phyloP scores from a whole-genome alignment of 345 rosid species.

The Angophora floribunda region DNA sequence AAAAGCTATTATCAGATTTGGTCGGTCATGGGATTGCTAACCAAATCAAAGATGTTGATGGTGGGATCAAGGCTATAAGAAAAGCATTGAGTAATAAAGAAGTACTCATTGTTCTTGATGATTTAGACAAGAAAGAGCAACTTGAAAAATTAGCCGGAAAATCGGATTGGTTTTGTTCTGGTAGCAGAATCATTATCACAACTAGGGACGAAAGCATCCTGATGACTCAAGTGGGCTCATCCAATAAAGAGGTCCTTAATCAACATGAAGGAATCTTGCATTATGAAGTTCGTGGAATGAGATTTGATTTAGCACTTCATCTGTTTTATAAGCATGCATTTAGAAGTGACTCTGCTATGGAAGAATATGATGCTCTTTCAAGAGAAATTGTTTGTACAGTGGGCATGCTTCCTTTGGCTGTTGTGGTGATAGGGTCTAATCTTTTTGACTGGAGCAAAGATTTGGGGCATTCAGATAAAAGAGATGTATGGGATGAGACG shows the following conservation, averaged over 20 bases:
- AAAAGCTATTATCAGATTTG: not conserved
- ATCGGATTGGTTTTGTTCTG: not conserved
- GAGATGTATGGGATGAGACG: not conserved
- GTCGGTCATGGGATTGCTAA: not conserved
- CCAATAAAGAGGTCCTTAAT: not conserved
- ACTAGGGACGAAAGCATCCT: not conserved
- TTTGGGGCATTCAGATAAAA: not conserved
- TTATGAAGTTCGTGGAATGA: not conserved
- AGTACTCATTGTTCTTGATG: not conserved
- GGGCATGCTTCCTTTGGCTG: not conserved
- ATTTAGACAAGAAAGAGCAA: not conserved
- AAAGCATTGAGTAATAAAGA: not conserved
- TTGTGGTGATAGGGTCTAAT: not conserved
- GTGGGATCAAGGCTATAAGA: not conserved
- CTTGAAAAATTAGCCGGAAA: rapidly evolving
- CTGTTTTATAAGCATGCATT: not conserved
- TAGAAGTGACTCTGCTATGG: not conserved
- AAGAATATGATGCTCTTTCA: not conserved
- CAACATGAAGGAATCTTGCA: not conserved
- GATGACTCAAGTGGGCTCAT: not conserved
- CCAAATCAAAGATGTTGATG: not conserved
- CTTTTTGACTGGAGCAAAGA: not conserved
- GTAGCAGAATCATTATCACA: not conserved
- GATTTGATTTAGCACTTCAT: not conserved
- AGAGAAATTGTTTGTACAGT: not conserved